phyloP scores from a whole-genome alignment of 768 basidiomycete genomes.

The Coprinopsis strossmayeri region DNA sequence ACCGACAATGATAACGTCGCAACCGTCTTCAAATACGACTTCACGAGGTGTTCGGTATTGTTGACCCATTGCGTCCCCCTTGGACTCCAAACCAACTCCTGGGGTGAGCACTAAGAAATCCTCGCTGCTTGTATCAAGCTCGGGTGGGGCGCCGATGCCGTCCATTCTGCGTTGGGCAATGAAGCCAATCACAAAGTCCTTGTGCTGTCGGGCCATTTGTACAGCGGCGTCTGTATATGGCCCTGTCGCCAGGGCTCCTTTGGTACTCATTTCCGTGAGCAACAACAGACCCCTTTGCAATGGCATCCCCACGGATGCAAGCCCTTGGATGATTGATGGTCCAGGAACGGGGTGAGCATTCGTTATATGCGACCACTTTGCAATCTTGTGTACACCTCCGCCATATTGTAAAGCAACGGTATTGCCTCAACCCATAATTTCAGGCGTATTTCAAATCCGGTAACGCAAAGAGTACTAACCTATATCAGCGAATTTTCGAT shows the following conservation, averaged over 20 bases:
- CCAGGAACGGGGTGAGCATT: conserved; percentile 97
- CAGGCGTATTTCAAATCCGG: not conserved
- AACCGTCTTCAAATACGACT: conserved; percentile 74
- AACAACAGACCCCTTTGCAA: conserved; percentile 82
- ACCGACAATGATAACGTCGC: conserved; percentile 97
- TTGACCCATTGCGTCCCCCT: conserved; percentile 87
- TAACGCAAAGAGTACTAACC: conserved; percentile 40
- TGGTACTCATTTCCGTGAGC: conserved; percentile 94
- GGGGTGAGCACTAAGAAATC: conserved; percentile 92
- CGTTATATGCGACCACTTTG: conserved; percentile 93
- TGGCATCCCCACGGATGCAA: conserved; percentile 79
- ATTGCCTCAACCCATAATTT: conserved; percentile 57
- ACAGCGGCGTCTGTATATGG: conserved; percentile 81
- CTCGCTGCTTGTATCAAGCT: conserved; percentile 36
- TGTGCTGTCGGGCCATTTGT: conserved; percentile 75
- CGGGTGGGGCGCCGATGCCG: conserved; percentile 37
- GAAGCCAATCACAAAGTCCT: conserved; percentile 93
- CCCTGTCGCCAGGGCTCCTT: conserved; percentile 78
- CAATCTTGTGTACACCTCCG: conserved; percentile 86
- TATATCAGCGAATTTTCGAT: conserved; percentile 98
- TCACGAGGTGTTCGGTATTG: conserved; percentile 89
- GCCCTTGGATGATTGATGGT: conserved; percentile 89
- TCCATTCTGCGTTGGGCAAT: conserved; percentile 89
- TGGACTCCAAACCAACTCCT: conserved; percentile 78
- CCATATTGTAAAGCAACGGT: conserved; percentile 95